Evolutionary conservation across 1,284 basidiomycete species (phyloP), one percentile per base, ranked within the genome.

Genomic region (Marasmius oreades): DNA sequence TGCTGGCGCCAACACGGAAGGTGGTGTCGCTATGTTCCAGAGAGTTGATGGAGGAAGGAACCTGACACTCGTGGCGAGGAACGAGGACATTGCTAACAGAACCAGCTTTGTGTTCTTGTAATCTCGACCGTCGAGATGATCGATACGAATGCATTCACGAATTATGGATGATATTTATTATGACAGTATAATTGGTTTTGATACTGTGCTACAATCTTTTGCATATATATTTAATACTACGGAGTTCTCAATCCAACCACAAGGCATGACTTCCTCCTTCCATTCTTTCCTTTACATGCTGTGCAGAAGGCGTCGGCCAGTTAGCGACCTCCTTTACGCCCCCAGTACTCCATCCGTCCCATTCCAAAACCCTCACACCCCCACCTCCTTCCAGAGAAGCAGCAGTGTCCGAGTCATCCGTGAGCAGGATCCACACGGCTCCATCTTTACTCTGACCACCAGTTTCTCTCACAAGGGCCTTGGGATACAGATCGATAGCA

Each of bases 1-100:
- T 53, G 81, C 79, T 33, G 72, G 72, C 26, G 73, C 67, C 3
- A 71, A 69, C 57, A 57, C 66, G 10, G 65, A 66, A n/a, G 72
- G 72, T 14, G 84, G 83, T 0, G 78, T 84, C 18, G 78, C 74
- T 33, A 69, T 84, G 54, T 77, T 80, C 65, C 66, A 73, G 69
- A 70, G 82, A 58, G 74, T 74, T 8, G 70, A 81, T 23, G 74
- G 77, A 4, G 83, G 82, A 6, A 66, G 69, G 16, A 74, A 77
- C 59, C 63, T 85, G 34, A 69, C 68, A 52, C 67, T 78, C 50
- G 68, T 84, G 24, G 77, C 74, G 12, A 71, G 74, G 57, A 82
- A 84, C 64, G 67, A 67, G 22, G 73, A 77, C n/a, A 63, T 83
- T 18, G 72, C 72, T 22, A 80, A 75, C 43, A 68, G 80, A 47